These are phyloP conservation scores for Saturnispora serradocipensis DNA, from an alignment of 805 yeast species.

Conservation along the genomic window DNA sequence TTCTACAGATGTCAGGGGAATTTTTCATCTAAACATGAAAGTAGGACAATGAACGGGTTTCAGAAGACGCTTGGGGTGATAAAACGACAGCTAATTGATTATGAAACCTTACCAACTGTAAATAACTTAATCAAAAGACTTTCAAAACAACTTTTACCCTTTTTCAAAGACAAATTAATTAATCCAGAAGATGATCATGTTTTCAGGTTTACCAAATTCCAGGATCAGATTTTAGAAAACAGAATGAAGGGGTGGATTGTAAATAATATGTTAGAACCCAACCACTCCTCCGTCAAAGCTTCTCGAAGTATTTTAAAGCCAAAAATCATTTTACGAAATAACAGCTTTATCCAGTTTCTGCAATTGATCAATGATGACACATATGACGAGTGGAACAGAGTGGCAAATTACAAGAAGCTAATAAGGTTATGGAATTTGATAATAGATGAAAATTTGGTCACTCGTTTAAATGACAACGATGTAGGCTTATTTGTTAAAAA, in stretches of 20 bases:
- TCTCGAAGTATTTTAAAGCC: not conserved
- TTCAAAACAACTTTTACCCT: not conserved
- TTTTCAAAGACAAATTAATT: conserved; percentile 5
- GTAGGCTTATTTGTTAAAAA: conserved; percentile 8
- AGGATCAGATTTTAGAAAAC: not conserved
- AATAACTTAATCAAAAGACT: not conserved
- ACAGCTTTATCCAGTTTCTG: conserved; percentile 4
- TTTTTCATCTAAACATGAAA: not conserved
- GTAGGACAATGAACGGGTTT: not conserved
- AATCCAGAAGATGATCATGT: conserved; percentile 8
- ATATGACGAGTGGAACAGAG: conserved; percentile 4
- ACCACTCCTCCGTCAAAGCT: not conserved
- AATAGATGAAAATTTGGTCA: not conserved
- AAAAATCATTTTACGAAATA: not conserved
- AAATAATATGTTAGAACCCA: not conserved
- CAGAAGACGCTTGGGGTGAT: not conserved
- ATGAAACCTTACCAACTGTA: not conserved
- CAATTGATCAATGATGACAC: conserved; percentile 9
- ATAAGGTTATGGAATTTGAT: conserved; percentile 1
- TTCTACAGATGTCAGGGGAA: not conserved
- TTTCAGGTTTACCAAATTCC: not conserved
- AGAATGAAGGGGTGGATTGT: not conserved
- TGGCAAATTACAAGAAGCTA: conserved; percentile 3
- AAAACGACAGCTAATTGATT: not conserved
- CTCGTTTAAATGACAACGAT: conserved; percentile 3